A percentile compares a stretch with the other conserved stretches of the same genome.
phyloP scores from a whole-genome alignment of 208 protist species.

The Balamuthia mandrillaris region DNA sequence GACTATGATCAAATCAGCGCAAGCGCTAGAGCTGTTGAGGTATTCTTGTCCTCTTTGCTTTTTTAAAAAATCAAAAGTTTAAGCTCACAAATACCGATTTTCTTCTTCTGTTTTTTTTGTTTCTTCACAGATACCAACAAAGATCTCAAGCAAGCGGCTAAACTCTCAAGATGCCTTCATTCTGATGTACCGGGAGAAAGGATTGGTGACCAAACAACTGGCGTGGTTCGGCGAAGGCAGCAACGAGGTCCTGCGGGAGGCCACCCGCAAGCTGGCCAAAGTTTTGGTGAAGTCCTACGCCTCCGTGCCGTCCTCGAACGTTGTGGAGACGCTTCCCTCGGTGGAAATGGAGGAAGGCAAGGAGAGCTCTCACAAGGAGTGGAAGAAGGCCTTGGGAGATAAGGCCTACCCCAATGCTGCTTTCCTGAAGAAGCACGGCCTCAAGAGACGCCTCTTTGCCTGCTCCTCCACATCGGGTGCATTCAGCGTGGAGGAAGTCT shows the following conservation, averaged over 20 bases:
- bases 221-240: constrained; percentile 39
- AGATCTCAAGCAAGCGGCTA: constrained; percentile 22
- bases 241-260: not conserved
- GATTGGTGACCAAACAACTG: not conserved
- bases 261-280: not conserved
- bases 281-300: not conserved
- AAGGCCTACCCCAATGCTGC: constrained; percentile 25
- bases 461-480: constrained; percentile 44
- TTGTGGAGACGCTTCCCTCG: no score
- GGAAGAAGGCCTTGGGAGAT: constrained; percentile 41
- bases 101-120: no score
- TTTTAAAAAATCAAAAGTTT: no score
- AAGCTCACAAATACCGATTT: no score
- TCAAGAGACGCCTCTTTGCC: constrained; percentile 42
- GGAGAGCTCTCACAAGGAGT: constrained; percentile 28
- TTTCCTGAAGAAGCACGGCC: not conserved
- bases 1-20: no score
- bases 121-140: constrained; percentile 26
- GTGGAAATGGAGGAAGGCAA: constrained; percentile 8
- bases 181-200: not conserved
- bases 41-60: no score
- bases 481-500: constrained; percentile 45
- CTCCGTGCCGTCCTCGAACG: not conserved
- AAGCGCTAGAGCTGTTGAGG: no score
- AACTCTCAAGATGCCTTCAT: constrained; percentile 55